Evolutionary conservation across 129 eudicot genomes (phyloP).

Genomic region (Escallonia rubra): DNA sequence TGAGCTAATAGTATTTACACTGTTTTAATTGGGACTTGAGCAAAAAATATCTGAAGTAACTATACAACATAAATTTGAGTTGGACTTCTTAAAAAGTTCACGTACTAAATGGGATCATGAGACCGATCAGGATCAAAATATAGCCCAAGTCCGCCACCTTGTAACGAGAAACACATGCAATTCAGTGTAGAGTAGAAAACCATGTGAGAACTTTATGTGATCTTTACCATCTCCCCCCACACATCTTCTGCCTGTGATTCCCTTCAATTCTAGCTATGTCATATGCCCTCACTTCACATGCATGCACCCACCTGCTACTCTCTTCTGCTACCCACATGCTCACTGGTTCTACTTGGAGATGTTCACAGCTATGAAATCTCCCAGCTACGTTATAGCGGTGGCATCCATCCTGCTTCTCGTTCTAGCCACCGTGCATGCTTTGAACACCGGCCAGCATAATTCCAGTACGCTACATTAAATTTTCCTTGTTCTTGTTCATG

Average conservation of each 20-base stretch:
- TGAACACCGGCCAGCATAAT: neutral
- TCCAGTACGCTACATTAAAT: neutral
- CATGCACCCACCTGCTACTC: neutral
- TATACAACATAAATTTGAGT: neutral
- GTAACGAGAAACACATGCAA: neutral
- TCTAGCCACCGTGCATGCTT: neutral
- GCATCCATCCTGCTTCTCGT: neutral
- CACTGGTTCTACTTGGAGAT: too few relatives aligned
- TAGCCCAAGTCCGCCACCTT: neutral
- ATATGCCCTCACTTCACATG: neutral
- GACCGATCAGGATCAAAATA: neutral
- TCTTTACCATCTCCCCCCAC: neutral
- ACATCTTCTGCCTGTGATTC: slow-evolving; percentile 13
- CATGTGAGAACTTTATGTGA: slow-evolving; percentile 5
- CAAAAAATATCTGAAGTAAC: neutral
- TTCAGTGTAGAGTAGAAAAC: slow-evolving; percentile 6
- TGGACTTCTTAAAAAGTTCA: too few relatives aligned
- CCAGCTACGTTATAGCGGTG: neutral
- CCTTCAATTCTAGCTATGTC: neutral
- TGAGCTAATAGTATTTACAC: neutral
- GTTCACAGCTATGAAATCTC: neutral
- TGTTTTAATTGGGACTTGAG: neutral
- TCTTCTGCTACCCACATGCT: neutral
- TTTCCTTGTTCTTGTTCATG: neutral
- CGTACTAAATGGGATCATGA: neutral